Conservation (phyloP, 2,329 filamentous ascomycete species). For the Aciculosporium take region DNA sequence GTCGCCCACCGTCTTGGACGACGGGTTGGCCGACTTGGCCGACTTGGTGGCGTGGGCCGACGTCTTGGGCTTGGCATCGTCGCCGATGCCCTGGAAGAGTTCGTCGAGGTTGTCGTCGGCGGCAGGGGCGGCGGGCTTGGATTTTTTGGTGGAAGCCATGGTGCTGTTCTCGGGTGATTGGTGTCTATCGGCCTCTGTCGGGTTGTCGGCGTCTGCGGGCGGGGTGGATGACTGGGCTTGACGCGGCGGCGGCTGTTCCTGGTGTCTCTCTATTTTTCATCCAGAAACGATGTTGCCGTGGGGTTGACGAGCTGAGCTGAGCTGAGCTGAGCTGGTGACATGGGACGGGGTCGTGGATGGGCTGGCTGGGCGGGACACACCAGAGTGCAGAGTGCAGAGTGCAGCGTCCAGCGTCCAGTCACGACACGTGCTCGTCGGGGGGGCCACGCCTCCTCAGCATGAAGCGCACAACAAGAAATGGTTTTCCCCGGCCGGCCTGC, state of each 20-base stretch:
- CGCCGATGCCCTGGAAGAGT: slow-evolving; percentile 48
- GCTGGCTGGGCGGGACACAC: too few species aligned
- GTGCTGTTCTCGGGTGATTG: too few species aligned
- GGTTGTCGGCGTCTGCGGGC: not conserved
- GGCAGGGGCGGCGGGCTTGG: slow-evolving; percentile 37
- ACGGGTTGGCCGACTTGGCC: slow-evolving; percentile 33
- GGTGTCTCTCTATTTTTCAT: too few species aligned
- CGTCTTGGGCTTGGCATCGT: slow-evolving; percentile 37
- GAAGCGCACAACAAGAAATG: not conserved
- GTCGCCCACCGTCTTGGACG: slow-evolving; percentile 35
- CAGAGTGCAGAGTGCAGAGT: too few species aligned
- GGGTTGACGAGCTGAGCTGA: too few species aligned
- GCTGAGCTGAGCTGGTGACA: too few species aligned
- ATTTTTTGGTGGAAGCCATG: slow-evolving; percentile 50
- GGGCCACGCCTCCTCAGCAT: not conserved
- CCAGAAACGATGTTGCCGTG: too few species aligned
- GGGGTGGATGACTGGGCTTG: too few species aligned
- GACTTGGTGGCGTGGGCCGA: slow-evolving; percentile 23
- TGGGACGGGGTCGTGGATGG: too few species aligned
- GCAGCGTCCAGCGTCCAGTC: too few species aligned
- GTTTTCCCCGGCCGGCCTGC: not conserved
- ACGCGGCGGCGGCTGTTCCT: too few species aligned
- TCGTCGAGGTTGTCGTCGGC: slow-evolving; percentile 51
- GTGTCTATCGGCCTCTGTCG: not conserved
- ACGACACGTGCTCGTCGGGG: not conserved